Evolutionary conservation across 2,329 filamentous ascomycete genomes (phyloP), one percentile per base, ranked within the genome.

Genomic region (Penicillium vulpinum): DNA sequence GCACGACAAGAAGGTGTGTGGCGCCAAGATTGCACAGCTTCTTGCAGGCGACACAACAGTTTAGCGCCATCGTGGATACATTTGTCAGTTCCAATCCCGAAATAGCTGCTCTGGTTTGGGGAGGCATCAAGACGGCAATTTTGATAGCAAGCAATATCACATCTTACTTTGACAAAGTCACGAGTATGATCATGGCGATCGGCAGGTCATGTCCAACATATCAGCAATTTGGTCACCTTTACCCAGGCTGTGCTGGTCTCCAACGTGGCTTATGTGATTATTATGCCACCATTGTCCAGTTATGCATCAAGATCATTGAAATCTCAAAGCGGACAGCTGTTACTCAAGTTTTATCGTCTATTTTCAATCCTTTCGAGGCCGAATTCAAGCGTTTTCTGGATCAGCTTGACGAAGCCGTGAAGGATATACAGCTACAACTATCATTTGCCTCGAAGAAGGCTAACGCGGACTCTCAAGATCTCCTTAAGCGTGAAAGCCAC

Each of bases 131-230:
- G 44, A 59, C 54, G 33, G 59, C 65, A 2, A 44, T 67, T 21
- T 44, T 60, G 28, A 39, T 51, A 2, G 54, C 60, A 0, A 51
- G 48, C 29, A 60, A 60, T 38, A 57, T 61, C 28, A 38, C 60
- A 7, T 63, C 65, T 22, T 67, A 63, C 43, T 67, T 66, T 50
- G 63, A 62, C 7, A 59, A 65, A 38, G 52, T 67, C 21, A 64
- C 62, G 5, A 56, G 35, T 13, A 44, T 67, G 28, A 53, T 63
- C 18, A 66, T 65, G 63, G 22, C 39, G n/a, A 57, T 67, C 15
- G 63, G 64, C 11, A 54, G 52, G 29, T 45, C 43, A 28, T 60
- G 58, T 29, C 62, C 63, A 16, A 57, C 55, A 15, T 62, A 55
- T 35, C 51, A 62, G 40, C 26, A 63, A 43, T 63, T 63, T 54